A percentile compares a stretch with the other conserved stretches of the same genome.
phyloP scores from a whole-genome alignment of 345 rosid genomes.

The Fremontodendron californicum region DNA sequence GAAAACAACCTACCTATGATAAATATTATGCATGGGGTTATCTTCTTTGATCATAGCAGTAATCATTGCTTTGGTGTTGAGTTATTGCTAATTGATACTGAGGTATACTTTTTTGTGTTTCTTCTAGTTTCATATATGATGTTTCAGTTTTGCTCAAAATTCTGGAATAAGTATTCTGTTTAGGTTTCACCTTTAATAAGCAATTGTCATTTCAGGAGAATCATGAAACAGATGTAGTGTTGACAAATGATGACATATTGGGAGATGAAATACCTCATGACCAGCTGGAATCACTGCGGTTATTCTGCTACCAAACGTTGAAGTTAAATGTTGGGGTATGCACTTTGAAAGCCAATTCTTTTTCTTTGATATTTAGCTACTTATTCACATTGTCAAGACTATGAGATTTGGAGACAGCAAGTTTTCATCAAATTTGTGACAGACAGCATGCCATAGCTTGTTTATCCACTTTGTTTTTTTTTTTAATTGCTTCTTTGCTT shows the following conservation, averaged over 20 bases:
- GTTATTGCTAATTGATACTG: not conserved
- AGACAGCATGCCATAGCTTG: not conserved
- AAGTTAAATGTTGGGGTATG: conserved; percentile 63
- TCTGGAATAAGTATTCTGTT: conserved; percentile 4
- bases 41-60: not conserved
- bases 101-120: not conserved
- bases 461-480: not conserved
- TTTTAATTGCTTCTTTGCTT: not conserved
- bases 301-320: conserved; percentile 64
- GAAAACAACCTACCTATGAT: not conserved
- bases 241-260: conserved; percentile 94
- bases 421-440: not conserved
- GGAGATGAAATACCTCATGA: conserved; percentile 94
- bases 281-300: conserved; percentile 57
- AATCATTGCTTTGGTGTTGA: not conserved
- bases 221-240: conserved; percentile 42
- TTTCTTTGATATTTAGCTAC: not conserved
- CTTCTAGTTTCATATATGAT: not conserved
- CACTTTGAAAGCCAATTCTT: conserved; percentile 2
- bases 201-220: conserved; percentile 48
- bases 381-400: not conserved
- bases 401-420: not conserved
- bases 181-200: conserved; percentile 21
- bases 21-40: not conserved
- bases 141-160: not conserved